Evolutionary conservation across 192 early-diverging fungal genomes (phyloP), one percentile per base, ranked within the genome.

Genomic region (Cetraspora pellucida): DNA sequence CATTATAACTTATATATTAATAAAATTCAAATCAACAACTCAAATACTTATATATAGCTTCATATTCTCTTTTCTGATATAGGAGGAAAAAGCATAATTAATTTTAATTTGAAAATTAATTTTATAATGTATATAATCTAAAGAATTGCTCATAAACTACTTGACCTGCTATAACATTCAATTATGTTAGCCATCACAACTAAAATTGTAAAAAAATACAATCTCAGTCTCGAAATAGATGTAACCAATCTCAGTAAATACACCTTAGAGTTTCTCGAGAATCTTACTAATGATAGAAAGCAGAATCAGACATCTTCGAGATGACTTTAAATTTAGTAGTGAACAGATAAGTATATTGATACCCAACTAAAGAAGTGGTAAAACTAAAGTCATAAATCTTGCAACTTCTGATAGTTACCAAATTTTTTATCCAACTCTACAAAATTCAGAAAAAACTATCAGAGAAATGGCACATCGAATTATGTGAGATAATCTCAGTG

Each of bases 181-280:
- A 54, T 25, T 25, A 72, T 72, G 69, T 72, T 47, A 72, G 49
- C 69, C 0, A 52, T 72, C 25, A 25, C 25, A 54, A 72, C 69
- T 2, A 72, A 72, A 72, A 72, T 72, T 10, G 69, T 72, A 31
- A 21, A 66, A 54, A 72, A 72, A 72, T 72, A 72, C 69, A 72
- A 72, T 55, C 49, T 72, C 45, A 72, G 10, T 19, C 16, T 19
- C 7, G 31, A 72, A 23, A 72, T 10, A 10, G 27, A 23, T 31
- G 3, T 49, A 54, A 27, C 49, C 7, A 21, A 72, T 27, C 23
- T 72, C 23, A 54, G 1, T 72, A 45, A 52, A 37, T 72, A 72
- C 54, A 52, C 69, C 19, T 72, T 25, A 25, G 0, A 72, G 69
- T 25, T 72, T 5, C 69, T 72, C 31, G 54, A 72, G 7, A 23